phyloP scores from a whole-genome alignment of 2,329 filamentous ascomycete species.

The Ascochyta rabiei region DNA sequence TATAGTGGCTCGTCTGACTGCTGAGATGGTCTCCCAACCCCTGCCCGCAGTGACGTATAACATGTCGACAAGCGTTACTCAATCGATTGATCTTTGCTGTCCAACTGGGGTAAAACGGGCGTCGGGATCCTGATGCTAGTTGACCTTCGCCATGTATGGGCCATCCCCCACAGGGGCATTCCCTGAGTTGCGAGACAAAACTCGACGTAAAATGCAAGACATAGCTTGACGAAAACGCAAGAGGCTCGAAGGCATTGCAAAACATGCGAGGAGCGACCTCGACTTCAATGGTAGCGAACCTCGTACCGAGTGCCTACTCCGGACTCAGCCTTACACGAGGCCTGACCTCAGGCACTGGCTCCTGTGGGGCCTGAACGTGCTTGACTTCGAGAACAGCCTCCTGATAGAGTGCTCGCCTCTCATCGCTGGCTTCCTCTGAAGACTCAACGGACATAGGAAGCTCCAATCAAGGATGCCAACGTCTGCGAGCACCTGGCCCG shows the following conservation, averaged over 20 bases:
- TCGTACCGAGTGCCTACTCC: neutral
- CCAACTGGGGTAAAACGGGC: neutral
- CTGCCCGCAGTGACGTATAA: constrained; percentile 1
- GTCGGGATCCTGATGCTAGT: neutral
- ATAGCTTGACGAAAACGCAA: neutral
- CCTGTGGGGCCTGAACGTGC: neutral
- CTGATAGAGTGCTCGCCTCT: neutral
- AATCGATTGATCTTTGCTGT: constrained; percentile 1
- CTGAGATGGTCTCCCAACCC: neutral
- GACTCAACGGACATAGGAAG: constrained; percentile 1
- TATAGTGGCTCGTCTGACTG: constrained; percentile 4
- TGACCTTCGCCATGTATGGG: neutral
- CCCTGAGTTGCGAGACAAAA: neutral
- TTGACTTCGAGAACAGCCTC: neutral
- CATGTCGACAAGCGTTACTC: neutral
- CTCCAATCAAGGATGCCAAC: neutral
- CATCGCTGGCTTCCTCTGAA: constrained; percentile 2
- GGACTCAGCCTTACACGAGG: neutral
- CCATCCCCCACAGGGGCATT: neutral
- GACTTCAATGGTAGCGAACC: neutral
- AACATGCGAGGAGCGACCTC: constrained; percentile 6
- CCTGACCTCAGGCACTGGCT: constrained; percentile 1
- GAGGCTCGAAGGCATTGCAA: constrained; percentile 5
- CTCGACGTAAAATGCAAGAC: constrained; percentile 1
- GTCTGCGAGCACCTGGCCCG: constrained; percentile 12